Evolutionary conservation across 805 yeast species (phyloP).

Genomic region (Huiozyma naganishii): DNA sequence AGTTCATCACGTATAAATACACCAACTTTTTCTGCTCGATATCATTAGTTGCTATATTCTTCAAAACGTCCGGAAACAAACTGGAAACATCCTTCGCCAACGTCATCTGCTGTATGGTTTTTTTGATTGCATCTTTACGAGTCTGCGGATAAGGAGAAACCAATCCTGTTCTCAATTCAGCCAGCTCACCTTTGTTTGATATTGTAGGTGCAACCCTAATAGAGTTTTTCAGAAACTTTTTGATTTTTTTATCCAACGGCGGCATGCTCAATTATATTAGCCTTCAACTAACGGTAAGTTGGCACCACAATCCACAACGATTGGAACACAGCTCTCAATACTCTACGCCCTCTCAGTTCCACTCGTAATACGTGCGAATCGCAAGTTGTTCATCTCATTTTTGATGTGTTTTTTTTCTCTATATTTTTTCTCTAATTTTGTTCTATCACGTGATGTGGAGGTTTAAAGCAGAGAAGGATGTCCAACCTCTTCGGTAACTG

Average conservation of each 20-base stretch:
- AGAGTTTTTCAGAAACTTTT: constrained; percentile 27
- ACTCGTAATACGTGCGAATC: too few relatives aligned
- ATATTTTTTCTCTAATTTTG: too few relatives aligned
- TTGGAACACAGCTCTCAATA: too few relatives aligned
- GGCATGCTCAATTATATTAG: constrained; percentile 13
- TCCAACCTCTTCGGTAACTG: background rate
- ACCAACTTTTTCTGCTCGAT: constrained; percentile 94
- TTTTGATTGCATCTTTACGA: constrained; percentile 90
- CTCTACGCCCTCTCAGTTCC: too few relatives aligned
- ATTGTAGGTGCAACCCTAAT: constrained; percentile 30
- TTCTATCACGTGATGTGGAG: background rate
- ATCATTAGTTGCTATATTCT: constrained; percentile 94
- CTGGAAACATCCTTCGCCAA: constrained; percentile 93
- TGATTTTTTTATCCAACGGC: constrained; percentile 27
- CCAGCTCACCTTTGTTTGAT: constrained; percentile 58
- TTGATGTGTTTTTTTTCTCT: too few relatives aligned
- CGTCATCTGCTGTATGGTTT: constrained; percentile 97
- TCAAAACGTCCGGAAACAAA: constrained; percentile 88
- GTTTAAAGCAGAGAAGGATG: background rate
- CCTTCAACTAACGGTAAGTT: background rate
- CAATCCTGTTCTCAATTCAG: constrained; percentile 77
- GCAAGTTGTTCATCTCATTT: too few relatives aligned
- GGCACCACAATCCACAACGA: too few relatives aligned
- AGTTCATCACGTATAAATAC: constrained; percentile 89
- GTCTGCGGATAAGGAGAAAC: constrained; percentile 93